phyloP scores from a whole-genome alignment of 106 monocot species.

The Platanthera guangdongensis region DNA sequence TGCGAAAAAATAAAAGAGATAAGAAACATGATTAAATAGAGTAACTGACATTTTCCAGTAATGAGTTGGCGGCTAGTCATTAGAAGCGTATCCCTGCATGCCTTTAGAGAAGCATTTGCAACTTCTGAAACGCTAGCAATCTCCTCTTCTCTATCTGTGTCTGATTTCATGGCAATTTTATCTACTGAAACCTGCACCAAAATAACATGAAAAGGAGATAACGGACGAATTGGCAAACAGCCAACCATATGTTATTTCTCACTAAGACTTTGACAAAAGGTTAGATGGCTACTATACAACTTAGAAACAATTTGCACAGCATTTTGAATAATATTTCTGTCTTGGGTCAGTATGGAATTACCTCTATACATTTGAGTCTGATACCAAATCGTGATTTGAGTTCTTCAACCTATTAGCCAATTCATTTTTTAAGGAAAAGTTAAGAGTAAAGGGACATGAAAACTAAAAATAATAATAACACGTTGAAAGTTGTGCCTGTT shows the following conservation, averaged over 20 bases:
- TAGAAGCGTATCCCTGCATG: constrained; percentile 77
- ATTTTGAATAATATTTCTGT: background rate
- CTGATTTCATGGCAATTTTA: constrained; percentile 71
- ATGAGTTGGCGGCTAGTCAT: constrained; percentile 85
- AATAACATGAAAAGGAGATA: background rate
- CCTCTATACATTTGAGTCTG: constrained; percentile 67
- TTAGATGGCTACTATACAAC: background rate
- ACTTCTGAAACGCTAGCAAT: constrained; percentile 60
- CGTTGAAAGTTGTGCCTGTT: constrained; percentile 46
- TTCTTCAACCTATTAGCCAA: constrained; percentile 50
- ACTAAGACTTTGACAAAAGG: background rate
- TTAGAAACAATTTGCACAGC: background rate
- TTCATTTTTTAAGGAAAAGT: background rate
- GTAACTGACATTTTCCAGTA: constrained; percentile 64
- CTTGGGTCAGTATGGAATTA: constrained; percentile 10
- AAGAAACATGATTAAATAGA: background rate
- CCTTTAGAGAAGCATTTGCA: constrained; percentile 56
- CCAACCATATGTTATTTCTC: background rate
- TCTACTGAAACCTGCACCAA: constrained; percentile 67
- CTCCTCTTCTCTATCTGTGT: constrained; percentile 65
- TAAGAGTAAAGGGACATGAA: background rate
- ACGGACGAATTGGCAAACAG: background rate
- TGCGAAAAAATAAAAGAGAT: background rate
- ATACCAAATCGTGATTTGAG: constrained; percentile 52
- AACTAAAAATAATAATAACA: background rate